Base-by-base conservation (phyloP, 257 asterid species). In the Gentiana straminea region DNA sequence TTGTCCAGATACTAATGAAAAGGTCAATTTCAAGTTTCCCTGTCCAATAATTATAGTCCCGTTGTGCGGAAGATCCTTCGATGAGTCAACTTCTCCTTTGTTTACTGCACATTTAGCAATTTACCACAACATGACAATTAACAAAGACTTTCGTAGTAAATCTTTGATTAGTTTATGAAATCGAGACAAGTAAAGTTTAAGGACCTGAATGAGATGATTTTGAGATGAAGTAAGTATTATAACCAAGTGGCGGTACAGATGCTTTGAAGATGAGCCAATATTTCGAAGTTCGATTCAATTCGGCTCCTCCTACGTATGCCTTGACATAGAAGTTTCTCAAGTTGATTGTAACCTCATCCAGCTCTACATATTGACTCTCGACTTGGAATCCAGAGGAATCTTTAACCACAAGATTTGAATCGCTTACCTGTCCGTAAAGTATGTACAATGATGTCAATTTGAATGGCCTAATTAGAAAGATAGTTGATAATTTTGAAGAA, bases 1-100 rank as follows among this genome's bases (percentile, higher is more conserved):
- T 70, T 83, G 94, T 65, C 97, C 95, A 35, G 97, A 70, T 64
- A 70, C 57, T 47, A 79, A 73, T 51, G 95, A 89, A 76, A 89
- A 85, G 13, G 86, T 73, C 67, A 80, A 65, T 60, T 81, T 89
- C 72, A 85, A 67, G 68, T 81, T 74, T 68, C 94, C 97, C 1
- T 73, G 91, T 55, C 97, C 97, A 68, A 89, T 68, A 61, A 78
- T 79, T 35, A 79, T 52, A 45, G 81, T 75, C 59, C 75, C 84
- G 3, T 72, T 73, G 56, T 39, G 59, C 53, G 77, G 73, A 73
- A 56, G 44, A 39, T 58, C 64, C 66, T 55, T 44, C 60, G 3
- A 55, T 1, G 83, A 64, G 63, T 52, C 49, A 62, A 63, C 49
- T 46, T 60, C 51, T 2, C 54, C 59, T 64, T 43, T 66, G 33